phyloP scores from a whole-genome alignment of 208 protist species.

The Acanthamoeba divionensis region DNA sequence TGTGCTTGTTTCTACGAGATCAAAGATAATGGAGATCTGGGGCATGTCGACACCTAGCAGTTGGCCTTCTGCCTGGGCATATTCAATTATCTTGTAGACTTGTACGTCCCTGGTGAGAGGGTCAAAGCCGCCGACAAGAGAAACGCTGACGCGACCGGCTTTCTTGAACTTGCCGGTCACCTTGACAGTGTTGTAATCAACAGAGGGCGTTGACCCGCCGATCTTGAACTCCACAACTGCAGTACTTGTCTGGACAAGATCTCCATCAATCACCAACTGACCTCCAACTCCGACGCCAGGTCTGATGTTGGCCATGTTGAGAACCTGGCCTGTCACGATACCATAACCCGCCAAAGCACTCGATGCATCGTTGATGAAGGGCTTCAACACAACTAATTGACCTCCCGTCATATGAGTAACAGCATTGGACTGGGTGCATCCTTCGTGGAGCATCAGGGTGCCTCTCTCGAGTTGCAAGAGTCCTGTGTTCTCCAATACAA shows the following conservation, averaged over 20 bases:
- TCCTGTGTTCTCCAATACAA: neutral
- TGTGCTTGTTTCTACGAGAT: neutral
- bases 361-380: neutral
- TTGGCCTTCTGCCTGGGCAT: neutral
- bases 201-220: neutral
- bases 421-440: neutral
- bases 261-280: conserved; percentile 16
- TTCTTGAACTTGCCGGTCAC: conserved; percentile 12
- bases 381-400: neutral
- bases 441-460: neutral
- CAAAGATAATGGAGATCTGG: neutral
- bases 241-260: neutral
- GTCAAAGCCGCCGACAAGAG: conserved; percentile 1
- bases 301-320: neutral
- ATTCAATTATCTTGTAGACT: neutral
- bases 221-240: conserved; percentile 13
- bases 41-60: neutral
- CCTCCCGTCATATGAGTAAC: neutral
- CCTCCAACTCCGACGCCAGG: neutral
- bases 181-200: conserved; percentile 5
- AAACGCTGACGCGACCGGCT: neutral
- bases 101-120: neutral
- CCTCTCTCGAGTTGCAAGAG: neutral
- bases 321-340: neutral
- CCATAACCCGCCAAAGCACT: neutral